These are phyloP conservation scores for Tricholoma hemisulphureum DNA, from an alignment of 768 basidiomycete genomes.

Conservation along the genomic window DNA sequence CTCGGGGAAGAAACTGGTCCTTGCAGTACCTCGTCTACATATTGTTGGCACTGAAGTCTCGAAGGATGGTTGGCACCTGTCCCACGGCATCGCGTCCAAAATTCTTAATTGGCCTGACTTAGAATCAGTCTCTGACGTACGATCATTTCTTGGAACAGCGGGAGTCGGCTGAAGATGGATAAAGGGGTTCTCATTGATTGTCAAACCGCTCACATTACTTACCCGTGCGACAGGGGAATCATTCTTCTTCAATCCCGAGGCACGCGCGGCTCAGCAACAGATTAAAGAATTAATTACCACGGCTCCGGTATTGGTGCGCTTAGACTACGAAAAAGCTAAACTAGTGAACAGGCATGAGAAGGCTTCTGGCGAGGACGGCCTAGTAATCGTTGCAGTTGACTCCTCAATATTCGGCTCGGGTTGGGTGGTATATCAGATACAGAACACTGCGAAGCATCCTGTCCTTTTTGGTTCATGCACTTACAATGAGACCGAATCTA, in stretches of 20 bases:
- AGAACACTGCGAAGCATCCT: neutral
- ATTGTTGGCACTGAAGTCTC: constrained; percentile 32
- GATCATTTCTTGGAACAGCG: constrained; percentile 23
- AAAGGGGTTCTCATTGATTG: constrained; percentile 19
- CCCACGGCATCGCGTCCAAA: constrained; percentile 16
- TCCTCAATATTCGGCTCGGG: constrained; percentile 31
- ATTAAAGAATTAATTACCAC: constrained; percentile 21
- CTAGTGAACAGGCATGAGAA: constrained; percentile 2
- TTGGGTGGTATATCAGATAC: constrained; percentile 17
- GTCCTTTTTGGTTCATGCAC: neutral
- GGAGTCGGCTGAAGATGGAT: constrained; percentile 26
- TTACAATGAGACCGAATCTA: neutral
- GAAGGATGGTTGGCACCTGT: constrained; percentile 27
- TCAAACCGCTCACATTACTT: constrained; percentile 23
- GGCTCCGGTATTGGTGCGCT: constrained; percentile 27
- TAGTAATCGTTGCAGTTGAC: constrained; percentile 35
- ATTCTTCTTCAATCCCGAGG: constrained; percentile 25
- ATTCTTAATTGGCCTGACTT: constrained; percentile 28
- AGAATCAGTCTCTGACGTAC: constrained; percentile 13
- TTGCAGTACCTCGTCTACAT: constrained; percentile 15
- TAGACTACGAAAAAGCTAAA: constrained; percentile 28
- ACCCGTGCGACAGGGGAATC: constrained; percentile 1
- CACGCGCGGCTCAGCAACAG: constrained; percentile 21
- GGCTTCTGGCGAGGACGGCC: constrained; percentile 12
- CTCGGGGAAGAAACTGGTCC: constrained; percentile 29